Percentiles rank a stretch among this genome's conserved stretches.
Evolutionary conservation across 1,284 basidiomycete genomes (phyloP).

Genomic region (Caloboletus inedulis): DNA sequence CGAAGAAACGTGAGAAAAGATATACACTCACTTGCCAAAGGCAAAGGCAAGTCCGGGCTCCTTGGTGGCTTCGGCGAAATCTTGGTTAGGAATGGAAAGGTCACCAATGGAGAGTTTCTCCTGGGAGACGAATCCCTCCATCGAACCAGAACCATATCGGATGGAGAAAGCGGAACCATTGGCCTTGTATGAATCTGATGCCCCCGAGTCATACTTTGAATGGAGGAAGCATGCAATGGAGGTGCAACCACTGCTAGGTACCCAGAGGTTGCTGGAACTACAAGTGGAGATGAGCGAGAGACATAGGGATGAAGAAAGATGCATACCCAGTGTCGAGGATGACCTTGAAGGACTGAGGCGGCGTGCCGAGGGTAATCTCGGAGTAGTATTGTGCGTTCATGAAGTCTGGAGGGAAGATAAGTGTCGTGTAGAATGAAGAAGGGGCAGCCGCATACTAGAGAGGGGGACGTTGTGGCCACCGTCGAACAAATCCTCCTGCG

Average conservation of each 20-base stretch:
- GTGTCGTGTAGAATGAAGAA: not conserved
- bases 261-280: constrained; percentile 91
- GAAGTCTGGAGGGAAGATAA: constrained; percentile 60
- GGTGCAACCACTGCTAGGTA: constrained; percentile 84
- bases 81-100: constrained; percentile 70
- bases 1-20: not conserved
- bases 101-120: constrained; percentile 87
- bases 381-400: constrained; percentile 98
- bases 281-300: constrained; percentile 4
- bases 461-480: constrained; percentile 90
- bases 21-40: constrained; percentile 85
- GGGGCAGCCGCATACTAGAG: constrained; percentile 61
- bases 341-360: constrained; percentile 85
- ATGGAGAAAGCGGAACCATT: constrained; percentile 94
- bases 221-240: constrained; percentile 99
- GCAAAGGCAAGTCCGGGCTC: constrained; percentile 98
- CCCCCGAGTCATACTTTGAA: constrained; percentile 84
- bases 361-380: constrained; percentile 81
- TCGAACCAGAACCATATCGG: constrained; percentile 94
- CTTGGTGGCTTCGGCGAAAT: constrained; percentile 96
- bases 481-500: constrained; percentile 69
- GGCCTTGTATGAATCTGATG: constrained; percentile 86
- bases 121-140: constrained; percentile 94
- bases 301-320: not conserved
- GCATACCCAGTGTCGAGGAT: constrained; percentile 79